Conservation (phyloP, 1,284 basidiomycete genomes). For the Sanghuangporus sanghuang region DNA sequence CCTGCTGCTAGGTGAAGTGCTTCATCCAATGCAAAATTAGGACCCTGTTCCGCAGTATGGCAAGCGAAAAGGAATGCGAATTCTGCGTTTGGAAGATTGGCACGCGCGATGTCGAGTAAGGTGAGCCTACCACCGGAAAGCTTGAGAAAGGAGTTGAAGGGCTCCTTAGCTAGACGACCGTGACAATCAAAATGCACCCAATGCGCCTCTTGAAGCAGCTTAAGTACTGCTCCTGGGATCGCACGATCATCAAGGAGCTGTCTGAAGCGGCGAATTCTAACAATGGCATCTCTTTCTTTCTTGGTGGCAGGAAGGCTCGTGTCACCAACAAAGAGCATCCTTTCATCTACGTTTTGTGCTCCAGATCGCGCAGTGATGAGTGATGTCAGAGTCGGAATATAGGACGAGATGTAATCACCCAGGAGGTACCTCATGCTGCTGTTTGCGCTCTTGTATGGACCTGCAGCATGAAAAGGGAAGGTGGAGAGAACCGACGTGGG, state of each 20-base stretch:
- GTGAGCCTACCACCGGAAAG: too few species aligned
- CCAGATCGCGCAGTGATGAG: background rate
- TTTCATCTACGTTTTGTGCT: background rate
- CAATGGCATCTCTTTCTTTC: background rate
- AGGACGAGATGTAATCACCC: background rate
- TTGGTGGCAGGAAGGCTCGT: background rate
- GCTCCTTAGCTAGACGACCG: background rate
- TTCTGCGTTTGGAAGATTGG: too few species aligned
- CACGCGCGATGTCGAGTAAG: too few species aligned
- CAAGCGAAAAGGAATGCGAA: too few species aligned
- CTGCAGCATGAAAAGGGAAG: too few species aligned
- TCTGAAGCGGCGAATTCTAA: background rate
- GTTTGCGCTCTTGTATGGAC: too few species aligned
- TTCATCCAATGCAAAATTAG: too few species aligned
- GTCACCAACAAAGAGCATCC: background rate
- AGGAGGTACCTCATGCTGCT: background rate
- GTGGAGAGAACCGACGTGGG: too few species aligned
- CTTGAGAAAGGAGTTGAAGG: too few species aligned
- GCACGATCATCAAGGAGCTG: background rate
- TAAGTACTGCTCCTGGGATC: background rate
- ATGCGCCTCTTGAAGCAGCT: background rate
- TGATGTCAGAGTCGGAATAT: background rate
- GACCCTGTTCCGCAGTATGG: too few species aligned
- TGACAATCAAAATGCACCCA: background rate
- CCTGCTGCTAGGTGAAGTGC: too few species aligned